Base-by-base conservation (phyloP, 768 basidiomycete genomes). In the Lentinula edodes region DNA sequence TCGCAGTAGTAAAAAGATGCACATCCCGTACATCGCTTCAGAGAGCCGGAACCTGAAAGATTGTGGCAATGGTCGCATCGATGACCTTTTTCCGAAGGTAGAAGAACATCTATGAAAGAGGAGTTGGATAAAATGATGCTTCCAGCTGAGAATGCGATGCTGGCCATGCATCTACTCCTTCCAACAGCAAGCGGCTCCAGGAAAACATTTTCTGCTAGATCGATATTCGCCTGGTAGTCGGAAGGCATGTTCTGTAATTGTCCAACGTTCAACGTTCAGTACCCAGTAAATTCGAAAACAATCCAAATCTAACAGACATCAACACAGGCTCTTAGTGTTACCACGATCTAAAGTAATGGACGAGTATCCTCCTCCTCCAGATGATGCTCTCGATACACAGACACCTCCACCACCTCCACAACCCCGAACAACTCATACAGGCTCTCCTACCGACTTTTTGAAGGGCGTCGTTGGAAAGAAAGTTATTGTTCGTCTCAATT, bases 381-480 rank as follows among this genome's bases (percentile, higher is more conserved):
- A 48, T 12, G 46, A 48, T 23, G 46, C 46, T 9, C 45, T 46
- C 8, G 59, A 52, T 60, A 32, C 23, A 8, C 50, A 51, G n/a
- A 48, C 46, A 45, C 36, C 51, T 32, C 51, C 51, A 10, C 59
- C 59, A 16, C 38, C 38, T 28, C 59, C 50, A 36, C 59, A 78
- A 12, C 80, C 81, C 0, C 81, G 83, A 6, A 62, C 73, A 5
- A 66, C 74, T 0, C 71, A 80, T 23, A 80, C 86, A 7, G 95
- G 95, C 2, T 94, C 93, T 6, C 94, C 93, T 0, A 93, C 93
- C 0, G 93, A 95, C 65, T 98, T 96, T 67, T 72, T 98, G 62
- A 95, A 96, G 74, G 93, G 91, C 36, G 95, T 98, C 20, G 95
- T 98, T 7, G 96, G 96, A n/a, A 96, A 96, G 73, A 83, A 84